A percentile compares a stretch with the other conserved stretches of the same genome.
phyloP scores from a whole-genome alignment of 306 rosid species.

The Gillenia trifoliata region DNA sequence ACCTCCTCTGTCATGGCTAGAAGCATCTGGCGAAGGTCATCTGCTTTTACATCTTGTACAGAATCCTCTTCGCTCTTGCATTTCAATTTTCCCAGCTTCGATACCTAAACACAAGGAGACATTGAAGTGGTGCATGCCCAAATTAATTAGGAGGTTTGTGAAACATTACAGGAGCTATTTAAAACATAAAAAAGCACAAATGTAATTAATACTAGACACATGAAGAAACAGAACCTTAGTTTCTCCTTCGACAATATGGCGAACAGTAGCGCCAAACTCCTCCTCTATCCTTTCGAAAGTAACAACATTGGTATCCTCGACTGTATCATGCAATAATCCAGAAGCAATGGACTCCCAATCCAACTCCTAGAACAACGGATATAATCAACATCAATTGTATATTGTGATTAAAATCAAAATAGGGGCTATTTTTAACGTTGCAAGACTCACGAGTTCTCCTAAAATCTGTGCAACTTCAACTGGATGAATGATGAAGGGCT shows the following conservation, averaged over 20 bases:
- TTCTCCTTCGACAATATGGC: constrained; percentile 98
- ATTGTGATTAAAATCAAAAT: constrained; percentile 17
- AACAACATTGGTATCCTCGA: constrained; percentile 88
- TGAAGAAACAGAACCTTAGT: constrained; percentile 68
- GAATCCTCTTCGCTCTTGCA: constrained; percentile 73
- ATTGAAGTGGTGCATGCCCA: constrained; percentile 14
- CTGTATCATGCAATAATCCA: constrained; percentile 95
- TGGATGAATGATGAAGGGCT: constrained; percentile 98
- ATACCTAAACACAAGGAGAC: constrained; percentile 54
- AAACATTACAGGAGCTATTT: constrained; percentile 7
- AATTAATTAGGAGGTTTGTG: constrained; percentile 17
- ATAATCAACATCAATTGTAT: constrained; percentile 16
- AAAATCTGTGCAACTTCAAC: constrained; percentile 99
- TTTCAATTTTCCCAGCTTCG: constrained; percentile 93
- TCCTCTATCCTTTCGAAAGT: constrained; percentile 89
- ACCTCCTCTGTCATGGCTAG: constrained; percentile 99
- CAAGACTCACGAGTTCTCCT: constrained; percentile 81
- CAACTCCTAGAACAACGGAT: constrained; percentile 58
- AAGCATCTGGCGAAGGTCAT: constrained; percentile 96
- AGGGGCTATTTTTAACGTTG: constrained; percentile 13
- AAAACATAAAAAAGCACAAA: background rate
- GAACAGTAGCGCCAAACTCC: constrained; percentile 85
- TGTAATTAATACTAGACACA: constrained; percentile 6
- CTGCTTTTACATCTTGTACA: constrained; percentile 93
- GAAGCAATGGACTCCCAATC: constrained; percentile 99